Evolutionary conservation across 495 filamentous ascomycete genomes (phyloP).

Genomic region (Talaromyces wortmannii): DNA sequence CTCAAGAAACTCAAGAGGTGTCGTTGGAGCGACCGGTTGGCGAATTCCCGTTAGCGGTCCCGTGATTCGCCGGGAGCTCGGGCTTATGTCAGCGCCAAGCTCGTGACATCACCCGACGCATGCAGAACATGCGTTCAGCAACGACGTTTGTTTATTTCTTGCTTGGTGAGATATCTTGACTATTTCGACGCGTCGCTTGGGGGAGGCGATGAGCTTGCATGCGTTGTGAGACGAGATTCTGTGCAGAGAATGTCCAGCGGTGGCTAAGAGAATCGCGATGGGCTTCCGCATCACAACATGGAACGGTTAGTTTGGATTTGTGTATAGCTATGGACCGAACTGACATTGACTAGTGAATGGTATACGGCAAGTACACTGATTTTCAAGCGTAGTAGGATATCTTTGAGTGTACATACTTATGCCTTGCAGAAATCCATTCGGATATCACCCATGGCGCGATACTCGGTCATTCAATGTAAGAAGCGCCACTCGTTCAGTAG

Average conservation of each 20-base stretch:
- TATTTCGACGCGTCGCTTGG: too few relatives aligned
- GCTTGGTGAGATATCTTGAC: too few relatives aligned
- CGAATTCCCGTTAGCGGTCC: constrained; percentile 33
- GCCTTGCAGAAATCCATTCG: constrained; percentile 73
- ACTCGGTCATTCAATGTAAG: constrained; percentile 74
- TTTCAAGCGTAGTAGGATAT: neutral
- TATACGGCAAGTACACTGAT: constrained; percentile 56
- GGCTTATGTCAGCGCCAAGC: constrained; percentile 29
- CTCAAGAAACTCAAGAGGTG: too few relatives aligned
- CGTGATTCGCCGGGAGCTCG: constrained; percentile 29
- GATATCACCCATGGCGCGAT: constrained; percentile 90
- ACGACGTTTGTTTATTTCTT: too few relatives aligned
- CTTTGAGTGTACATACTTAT: neutral
- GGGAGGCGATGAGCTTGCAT: too few relatives aligned
- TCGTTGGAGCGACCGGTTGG: neutral
- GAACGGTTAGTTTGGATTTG: constrained; percentile 57
- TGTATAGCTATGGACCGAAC: constrained; percentile 11
- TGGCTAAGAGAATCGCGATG: constrained; percentile 37
- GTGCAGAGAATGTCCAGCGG: neutral
- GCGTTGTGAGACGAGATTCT: neutral
- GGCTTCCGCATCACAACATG: constrained; percentile 80
- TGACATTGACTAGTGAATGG: constrained; percentile 67
- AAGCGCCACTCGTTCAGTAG: neutral
- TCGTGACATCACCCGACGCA: constrained; percentile 26
- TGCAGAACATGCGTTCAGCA: too few relatives aligned